Evolutionary conservation across 2,329 filamentous ascomycete genomes (phyloP).

Genomic region (Myriosclerotinia scirpicola): DNA sequence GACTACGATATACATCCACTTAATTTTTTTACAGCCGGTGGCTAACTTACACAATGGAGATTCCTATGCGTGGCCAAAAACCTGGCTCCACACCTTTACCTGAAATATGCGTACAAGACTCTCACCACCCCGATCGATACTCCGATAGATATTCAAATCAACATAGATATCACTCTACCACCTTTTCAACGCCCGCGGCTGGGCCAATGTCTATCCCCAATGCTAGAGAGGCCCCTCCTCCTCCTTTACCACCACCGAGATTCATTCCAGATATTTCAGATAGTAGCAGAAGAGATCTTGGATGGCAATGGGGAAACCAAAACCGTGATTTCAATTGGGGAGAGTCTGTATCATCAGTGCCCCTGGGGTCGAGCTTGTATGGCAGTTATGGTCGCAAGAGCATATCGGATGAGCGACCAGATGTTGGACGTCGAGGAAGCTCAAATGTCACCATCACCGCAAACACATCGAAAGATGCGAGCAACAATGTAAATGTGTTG

Average conservation of each 20-base stretch:
- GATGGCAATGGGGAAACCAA: slow-evolving; percentile 59
- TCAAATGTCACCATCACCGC: slow-evolving; percentile 46
- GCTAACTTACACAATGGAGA: slow-evolving; percentile 44
- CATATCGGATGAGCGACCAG: slow-evolving; percentile 34
- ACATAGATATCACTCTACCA: slow-evolving; percentile 35
- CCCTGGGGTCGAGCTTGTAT: slow-evolving; percentile 51
- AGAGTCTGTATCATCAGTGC: slow-evolving; percentile 45
- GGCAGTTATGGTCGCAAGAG: slow-evolving; percentile 44
- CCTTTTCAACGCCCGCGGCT: slow-evolving; percentile 45
- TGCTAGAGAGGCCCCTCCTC: slow-evolving; percentile 53
- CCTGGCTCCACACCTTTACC: slow-evolving; percentile 37
- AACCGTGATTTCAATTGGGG: slow-evolving; percentile 49
- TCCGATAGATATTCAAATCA: slow-evolving; percentile 33
- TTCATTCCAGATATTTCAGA: slow-evolving; percentile 54
- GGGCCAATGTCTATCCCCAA: slow-evolving; percentile 64
- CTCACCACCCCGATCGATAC: slow-evolving; percentile 40
- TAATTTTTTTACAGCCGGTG: slow-evolving; percentile 6
- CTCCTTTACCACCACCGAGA: slow-evolving; percentile 63
- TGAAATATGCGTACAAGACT: slow-evolving; percentile 46
- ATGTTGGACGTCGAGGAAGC: slow-evolving; percentile 41
- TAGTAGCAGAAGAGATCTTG: slow-evolving; percentile 56
- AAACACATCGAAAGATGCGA: slow-evolving; percentile 44
- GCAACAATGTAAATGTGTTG: background rate
- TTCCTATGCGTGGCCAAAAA: slow-evolving; percentile 40
- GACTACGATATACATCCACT: slow-evolving; percentile 13